These are phyloP conservation scores for Cardamine resedifolia DNA, from an alignment of 345 rosid species.

Conservation along the genomic window DNA sequence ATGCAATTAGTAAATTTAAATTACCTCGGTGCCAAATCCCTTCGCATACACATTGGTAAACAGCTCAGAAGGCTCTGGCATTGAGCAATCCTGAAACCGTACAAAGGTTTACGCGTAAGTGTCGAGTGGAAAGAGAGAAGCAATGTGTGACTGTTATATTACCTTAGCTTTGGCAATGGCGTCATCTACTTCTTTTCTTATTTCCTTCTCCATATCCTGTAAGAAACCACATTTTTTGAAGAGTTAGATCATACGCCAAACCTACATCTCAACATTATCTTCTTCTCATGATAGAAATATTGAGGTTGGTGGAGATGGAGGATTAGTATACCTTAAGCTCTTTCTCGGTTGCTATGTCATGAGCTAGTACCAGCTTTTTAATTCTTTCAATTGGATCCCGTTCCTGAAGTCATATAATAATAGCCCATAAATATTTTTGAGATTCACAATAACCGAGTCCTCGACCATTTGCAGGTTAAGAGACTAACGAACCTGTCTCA, in stretches of 20 bases:
- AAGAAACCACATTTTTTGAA: not conserved
- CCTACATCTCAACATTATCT: not conserved
- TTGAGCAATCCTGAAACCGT: conserved; percentile 76
- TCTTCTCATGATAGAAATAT: not conserved
- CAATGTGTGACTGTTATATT: not conserved
- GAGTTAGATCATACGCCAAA: not conserved
- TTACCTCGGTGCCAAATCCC: conserved; percentile 82
- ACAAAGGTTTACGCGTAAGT: not conserved
- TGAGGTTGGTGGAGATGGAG: not conserved
- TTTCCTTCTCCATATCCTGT: conserved; percentile 91
- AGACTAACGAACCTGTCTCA: conserved; percentile 73
- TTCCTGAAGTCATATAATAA: conserved; percentile 51
- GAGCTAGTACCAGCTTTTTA: conserved; percentile 68
- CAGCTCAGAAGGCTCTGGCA: conserved; percentile 91
- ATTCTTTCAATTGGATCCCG: conserved; percentile 94
- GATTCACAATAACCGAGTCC: not conserved
- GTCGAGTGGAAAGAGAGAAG: not conserved
- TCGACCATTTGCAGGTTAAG: not conserved
- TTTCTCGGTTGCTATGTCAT: conserved; percentile 90
- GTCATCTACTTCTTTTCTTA: conserved; percentile 85
- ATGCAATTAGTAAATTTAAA: conserved; percentile 25
- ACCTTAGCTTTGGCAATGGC: conserved; percentile 99
- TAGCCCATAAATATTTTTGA: conserved; percentile 5
- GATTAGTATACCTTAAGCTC: conserved; percentile 62
- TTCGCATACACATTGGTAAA: conserved; percentile 76